Evolutionary conservation across 2,329 filamentous ascomycete species (phyloP), one percentile per base, ranked within the genome.

Genomic region (Clonostachys chloroleuca): DNA sequence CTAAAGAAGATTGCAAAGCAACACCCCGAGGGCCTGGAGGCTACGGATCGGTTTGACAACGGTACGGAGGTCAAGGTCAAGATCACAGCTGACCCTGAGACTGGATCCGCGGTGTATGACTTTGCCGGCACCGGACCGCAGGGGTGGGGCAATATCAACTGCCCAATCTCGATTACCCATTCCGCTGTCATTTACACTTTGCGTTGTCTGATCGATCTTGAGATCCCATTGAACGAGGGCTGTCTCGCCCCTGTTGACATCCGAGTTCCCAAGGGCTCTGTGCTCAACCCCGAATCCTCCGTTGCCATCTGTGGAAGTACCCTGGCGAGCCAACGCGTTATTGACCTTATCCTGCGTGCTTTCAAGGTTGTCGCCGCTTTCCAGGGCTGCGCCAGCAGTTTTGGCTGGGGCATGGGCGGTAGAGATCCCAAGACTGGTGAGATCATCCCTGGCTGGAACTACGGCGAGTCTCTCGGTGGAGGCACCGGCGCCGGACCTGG

Each of bases 281-380:
- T 69, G n/a, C 57, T 70, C 2, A 61, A 61, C 17, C 67, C 67
- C 3, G 58, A 56, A 0, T 56, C 65, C 1, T 49, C 52, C 0
- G 65, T 60, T 2, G 66, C 65, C 2, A 59, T 67, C 43, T 63
- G 61, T 34, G 87, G 87, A n/a, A 89, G 89, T 56, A 85, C 89
- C 1, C 52, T 65, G 5, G 62, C 62, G 5, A 61, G 57, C 12
- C 63, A 66, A 51, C 58, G 64, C 8, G 58, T 66, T 2, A 59
- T 62, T 5, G 63, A 66, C 34, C 51, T 60, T 1, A 60, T 67
- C n/a, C 51, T 69, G 9, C 51, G 55, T 2, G 61, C 59, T 3
- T 66, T 66, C 20, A 50, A 53, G 18, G 44, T 49, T 0, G 50
- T 51, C 9, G 56, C 54, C 2, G 62, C 61, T 3, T 54, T 49